A percentile compares a stretch with the other conserved stretches of the same genome.
Evolutionary conservation across 116 monocot genomes (phyloP).

Genomic region (Cymodocea nodosa): DNA sequence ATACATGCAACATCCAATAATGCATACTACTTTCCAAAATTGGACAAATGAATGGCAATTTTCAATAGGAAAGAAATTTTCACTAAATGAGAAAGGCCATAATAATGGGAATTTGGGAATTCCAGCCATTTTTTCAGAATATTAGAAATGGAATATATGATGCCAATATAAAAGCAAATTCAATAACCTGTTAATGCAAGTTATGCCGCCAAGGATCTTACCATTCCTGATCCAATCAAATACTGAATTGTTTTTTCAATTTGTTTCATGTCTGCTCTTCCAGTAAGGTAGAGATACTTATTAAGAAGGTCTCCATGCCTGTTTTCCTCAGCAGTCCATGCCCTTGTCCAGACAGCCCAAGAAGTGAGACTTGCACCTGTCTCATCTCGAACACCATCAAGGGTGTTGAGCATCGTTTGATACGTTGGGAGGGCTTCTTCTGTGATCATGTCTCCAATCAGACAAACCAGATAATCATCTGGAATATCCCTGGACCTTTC

Average conservation of each 20-base stretch:
- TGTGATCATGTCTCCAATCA: slow-evolving; percentile 24
- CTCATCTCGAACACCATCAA: slow-evolving; percentile 26
- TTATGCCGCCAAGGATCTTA: background rate
- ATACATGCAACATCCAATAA: no score
- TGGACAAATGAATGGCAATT: no score
- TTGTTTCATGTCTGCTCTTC: slow-evolving; percentile 23
- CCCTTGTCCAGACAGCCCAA: slow-evolving; percentile 25
- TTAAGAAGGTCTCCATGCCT: slow-evolving; percentile 28
- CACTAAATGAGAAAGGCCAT: no score
- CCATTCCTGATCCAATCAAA: slow-evolving; percentile 22
- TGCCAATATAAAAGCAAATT: no score
- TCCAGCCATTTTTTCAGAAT: no score
- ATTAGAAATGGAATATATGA: no score
- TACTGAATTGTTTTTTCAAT: slow-evolving; percentile 28
- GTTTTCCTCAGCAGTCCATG: slow-evolving; percentile 30
- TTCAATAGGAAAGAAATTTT: no score
- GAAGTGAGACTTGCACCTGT: slow-evolving; percentile 22
- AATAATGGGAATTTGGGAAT: no score
- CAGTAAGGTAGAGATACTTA: slow-evolving; percentile 22
- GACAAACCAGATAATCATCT: slow-evolving; percentile 18
- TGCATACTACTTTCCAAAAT: no score
- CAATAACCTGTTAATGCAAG: no score
- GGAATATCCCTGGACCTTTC: slow-evolving; percentile 19
- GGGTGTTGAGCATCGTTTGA: slow-evolving; percentile 25
- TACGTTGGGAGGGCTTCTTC: slow-evolving; percentile 29